Evolutionary conservation across 2,329 filamentous ascomycete genomes (phyloP), one percentile per base, ranked within the genome.

Genomic region (Byssothecium circinans): DNA sequence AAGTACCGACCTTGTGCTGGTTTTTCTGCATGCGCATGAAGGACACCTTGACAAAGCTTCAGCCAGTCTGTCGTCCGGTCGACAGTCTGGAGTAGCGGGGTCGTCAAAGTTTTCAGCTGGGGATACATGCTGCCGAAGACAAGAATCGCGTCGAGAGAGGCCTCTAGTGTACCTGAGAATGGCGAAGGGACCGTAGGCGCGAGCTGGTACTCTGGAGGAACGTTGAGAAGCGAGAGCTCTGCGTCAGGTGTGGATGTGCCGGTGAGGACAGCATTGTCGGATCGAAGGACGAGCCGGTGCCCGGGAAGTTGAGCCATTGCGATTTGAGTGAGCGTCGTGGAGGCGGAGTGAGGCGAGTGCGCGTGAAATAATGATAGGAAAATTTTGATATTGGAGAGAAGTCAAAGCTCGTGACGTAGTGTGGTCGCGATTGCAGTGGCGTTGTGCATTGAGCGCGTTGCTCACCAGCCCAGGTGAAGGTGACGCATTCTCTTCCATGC

Each of bases 101-200:
- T 32, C 1, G 53, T 40, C 2, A 64, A 23, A 6, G 11, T 2
- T 4, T 34, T 48, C 0, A 42, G 32, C 5, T 39, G 8, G 0
- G 43, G 12, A 6, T 52, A 41, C 3, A 23, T 10, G 2, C 12
- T 10, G 1, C 46, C 43, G 36, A 57, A 65, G 0, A 33, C 23
- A 3, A 63, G 54, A 4, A 65, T 53, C 1, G 58, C 53, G 20
- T 66, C 59, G 1, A 66, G 54, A 3, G 53, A 55, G 2, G 53
- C 49, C 4, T 63, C 57, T 0, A 66, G 52, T 0, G 49, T 60
- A 22, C 64, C 61, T 1, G 32, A 2, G 45, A 61, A 66, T 2
- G 63, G 63, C 12, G 45, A 54, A 11, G 64, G 64, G 5, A 53
- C 10, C 12, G 40, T 42, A 3, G 40, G 40, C 15, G 40, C 23